These are phyloP conservation scores for Ogataea ganodermae DNA, from an alignment of 805 yeast species.

Conservation along the genomic window DNA sequence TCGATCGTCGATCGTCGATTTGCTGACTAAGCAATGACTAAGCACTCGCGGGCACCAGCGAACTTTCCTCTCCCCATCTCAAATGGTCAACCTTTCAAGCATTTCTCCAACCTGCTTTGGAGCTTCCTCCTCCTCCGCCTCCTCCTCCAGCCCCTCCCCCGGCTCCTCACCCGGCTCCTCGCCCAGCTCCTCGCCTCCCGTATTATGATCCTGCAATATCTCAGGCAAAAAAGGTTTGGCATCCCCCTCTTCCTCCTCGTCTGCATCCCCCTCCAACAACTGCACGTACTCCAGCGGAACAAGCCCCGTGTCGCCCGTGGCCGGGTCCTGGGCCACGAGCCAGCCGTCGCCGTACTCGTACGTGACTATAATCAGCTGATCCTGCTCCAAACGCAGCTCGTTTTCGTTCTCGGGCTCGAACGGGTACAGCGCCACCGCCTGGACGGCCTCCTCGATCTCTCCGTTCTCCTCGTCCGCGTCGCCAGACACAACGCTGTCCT, in stretches of 20 bases:
- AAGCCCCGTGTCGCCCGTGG: conserved; percentile 79
- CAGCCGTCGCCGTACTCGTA: conserved; percentile 98
- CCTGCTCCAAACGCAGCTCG: conserved; percentile 75
- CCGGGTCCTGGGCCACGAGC: conserved; percentile 88
- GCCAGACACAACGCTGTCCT: neutral
- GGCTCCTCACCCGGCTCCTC: conserved; percentile 12
- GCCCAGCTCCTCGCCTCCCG: conserved; percentile 11
- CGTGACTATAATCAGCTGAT: conserved; percentile 81
- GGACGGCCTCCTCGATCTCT: conserved; percentile 27
- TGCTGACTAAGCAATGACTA: too few relatives aligned
- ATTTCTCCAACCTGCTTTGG: neutral
- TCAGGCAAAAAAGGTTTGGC: conserved; percentile 51
- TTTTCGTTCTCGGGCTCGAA: conserved; percentile 93
- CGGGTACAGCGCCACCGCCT: conserved; percentile 85
- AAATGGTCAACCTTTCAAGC: conserved; percentile 14
- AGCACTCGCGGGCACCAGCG: neutral
- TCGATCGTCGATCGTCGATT: too few relatives aligned
- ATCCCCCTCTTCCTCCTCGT: conserved; percentile 11
- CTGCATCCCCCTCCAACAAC: conserved; percentile 28
- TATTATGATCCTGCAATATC: conserved; percentile 26
- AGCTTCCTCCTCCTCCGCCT: conserved; percentile 18
- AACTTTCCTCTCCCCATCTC: neutral
- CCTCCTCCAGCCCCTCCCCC: conserved; percentile 18
- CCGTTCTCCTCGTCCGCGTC: conserved; percentile 11
- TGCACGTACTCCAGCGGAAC: conserved; percentile 96